These are phyloP conservation scores for Fraxinus dipetala DNA, from an alignment of 305 asterid genomes.

Conservation along the genomic window DNA sequence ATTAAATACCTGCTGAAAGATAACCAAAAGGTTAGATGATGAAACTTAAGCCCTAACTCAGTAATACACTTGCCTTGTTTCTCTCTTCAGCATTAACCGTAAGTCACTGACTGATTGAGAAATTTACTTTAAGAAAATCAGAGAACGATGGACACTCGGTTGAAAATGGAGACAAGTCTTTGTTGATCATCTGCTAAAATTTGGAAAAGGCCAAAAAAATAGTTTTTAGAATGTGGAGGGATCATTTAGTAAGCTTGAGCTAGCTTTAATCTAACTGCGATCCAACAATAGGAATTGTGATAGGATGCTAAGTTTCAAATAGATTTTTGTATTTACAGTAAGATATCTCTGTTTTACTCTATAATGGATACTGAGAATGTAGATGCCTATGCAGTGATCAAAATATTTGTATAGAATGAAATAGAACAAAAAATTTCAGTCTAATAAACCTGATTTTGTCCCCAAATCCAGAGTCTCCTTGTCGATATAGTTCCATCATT, in stretches of 20 bases:
- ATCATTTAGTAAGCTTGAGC: neutral
- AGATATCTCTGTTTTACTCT: neutral
- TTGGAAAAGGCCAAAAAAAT: neutral
- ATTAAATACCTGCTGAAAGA: neutral
- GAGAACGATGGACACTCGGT: neutral
- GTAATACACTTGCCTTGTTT: neutral
- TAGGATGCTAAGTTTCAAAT: neutral
- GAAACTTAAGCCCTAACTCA: neutral
- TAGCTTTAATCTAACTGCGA: neutral
- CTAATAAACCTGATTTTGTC: slow-evolving; percentile 81
- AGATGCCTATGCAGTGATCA: neutral
- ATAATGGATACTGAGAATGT: neutral
- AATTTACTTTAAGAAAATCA: neutral
- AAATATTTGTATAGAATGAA: neutral
- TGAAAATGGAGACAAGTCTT: neutral
- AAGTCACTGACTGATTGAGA: neutral
- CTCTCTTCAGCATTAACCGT: neutral
- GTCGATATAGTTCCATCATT: slow-evolving; percentile 72
- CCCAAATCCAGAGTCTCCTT: slow-evolving; percentile 96
- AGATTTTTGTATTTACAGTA: neutral
- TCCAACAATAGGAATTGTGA: neutral
- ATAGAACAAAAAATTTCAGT: neutral
- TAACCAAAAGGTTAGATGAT: neutral
- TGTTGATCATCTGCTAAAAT: neutral
- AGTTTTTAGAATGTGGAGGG: neutral